Conservation (phyloP, 2,329 filamentous ascomycete genomes). For the Penicillium sp. region DNA sequence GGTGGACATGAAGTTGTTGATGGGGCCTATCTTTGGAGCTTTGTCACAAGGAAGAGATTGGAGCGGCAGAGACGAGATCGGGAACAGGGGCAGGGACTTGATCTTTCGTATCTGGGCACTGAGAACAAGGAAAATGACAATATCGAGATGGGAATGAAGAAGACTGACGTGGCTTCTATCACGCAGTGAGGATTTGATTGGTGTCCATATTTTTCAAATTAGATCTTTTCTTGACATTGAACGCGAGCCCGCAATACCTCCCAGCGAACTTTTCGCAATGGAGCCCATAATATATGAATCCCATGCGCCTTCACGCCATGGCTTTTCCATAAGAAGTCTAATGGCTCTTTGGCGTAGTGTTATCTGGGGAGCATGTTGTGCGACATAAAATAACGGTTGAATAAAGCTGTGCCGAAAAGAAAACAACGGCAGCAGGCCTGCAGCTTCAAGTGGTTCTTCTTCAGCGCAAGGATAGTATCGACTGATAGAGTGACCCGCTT, state of each 20-base stretch:
- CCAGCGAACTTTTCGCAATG: background rate
- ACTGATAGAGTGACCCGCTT: background rate
- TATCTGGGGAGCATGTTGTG: background rate
- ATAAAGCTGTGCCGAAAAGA: background rate
- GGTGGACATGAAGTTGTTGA: constrained; percentile 36
- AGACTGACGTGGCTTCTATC: background rate
- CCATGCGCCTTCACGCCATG: background rate
- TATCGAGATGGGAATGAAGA: background rate
- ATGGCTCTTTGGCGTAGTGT: background rate
- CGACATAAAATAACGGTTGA: background rate
- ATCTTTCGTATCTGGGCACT: background rate
- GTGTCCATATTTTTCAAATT: background rate
- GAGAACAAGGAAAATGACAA: background rate
- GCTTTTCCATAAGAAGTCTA: background rate
- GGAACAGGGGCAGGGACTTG: background rate
- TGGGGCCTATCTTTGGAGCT: constrained; percentile 38
- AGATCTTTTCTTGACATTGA: background rate
- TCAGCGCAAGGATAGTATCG: background rate
- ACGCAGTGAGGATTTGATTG: background rate
- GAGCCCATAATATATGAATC: background rate
- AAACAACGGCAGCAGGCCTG: background rate
- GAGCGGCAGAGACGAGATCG: constrained; percentile 7
- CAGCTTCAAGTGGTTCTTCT: background rate
- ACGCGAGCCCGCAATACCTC: background rate
- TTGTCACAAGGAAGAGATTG: constrained; percentile 24